These are phyloP conservation scores for Suillus sp. DNA, from an alignment of 768 basidiomycete genomes.

Conservation along the genomic window DNA sequence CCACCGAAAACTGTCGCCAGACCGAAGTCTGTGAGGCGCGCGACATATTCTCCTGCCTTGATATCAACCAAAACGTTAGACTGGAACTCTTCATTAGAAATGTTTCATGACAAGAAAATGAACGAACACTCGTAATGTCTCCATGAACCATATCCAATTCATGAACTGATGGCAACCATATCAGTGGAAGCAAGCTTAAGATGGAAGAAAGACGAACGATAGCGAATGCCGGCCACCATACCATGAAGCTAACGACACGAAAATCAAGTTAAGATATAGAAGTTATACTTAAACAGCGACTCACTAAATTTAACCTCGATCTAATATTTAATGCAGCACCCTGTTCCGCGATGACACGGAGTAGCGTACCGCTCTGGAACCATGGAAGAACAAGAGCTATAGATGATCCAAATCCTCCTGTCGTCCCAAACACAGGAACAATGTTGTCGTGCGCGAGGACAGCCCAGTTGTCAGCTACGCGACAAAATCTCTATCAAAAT, in stretches of 20 bases:
- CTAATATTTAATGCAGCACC: not conserved
- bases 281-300: not conserved
- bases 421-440: not conserved
- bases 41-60: conserved; percentile 24
- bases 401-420: not conserved
- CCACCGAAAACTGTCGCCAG: not conserved
- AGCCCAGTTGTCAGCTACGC: not conserved
- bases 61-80: conserved; percentile 19
- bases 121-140: conserved; percentile 17
- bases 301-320: not conserved
- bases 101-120: not conserved
- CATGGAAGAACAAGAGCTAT: not conserved
- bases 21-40: conserved; percentile 46
- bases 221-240: not conserved
- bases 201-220: conserved; percentile 11
- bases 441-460: not conserved
- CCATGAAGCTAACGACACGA: conserved; percentile 10
- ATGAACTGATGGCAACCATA: conserved; percentile 17
- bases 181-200: not conserved
- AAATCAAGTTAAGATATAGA: not conserved
- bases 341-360: not conserved
- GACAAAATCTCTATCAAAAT: not conserved
- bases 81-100: conserved; percentile 1
- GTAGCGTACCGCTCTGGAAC: not conserved
- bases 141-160: conserved; percentile 18